Conservation (phyloP, 371 early-diverging fungal genomes). For the Polyrhizophydium stewartii region DNA sequence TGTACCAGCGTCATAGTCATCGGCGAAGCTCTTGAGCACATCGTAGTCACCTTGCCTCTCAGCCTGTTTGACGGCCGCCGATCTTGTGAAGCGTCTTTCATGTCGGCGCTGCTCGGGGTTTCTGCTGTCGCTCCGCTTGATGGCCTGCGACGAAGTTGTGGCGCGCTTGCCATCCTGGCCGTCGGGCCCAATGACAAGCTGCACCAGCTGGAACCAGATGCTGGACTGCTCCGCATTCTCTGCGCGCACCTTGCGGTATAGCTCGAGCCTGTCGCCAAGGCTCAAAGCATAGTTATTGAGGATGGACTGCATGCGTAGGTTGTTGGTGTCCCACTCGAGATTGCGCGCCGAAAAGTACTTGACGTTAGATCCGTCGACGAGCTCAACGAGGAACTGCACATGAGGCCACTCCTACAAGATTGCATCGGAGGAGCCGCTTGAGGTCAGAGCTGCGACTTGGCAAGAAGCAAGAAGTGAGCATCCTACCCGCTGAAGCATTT, state of each 20-base stretch:
- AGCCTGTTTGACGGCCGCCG: no score
- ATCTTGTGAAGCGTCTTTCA: no score
- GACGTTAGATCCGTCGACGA: slow-evolving; percentile 36
- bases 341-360: slow-evolving; percentile 30
- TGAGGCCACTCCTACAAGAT: slow-evolving; percentile 46
- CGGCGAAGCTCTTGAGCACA: no score
- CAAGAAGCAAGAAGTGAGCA: slow-evolving; percentile 1
- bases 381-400: slow-evolving; percentile 34
- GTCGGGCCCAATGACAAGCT: slow-evolving; percentile 8
- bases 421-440: no score
- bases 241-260: slow-evolving; percentile 33
- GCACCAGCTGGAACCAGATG: slow-evolving; percentile 20
- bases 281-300: slow-evolving; percentile 38
- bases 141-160: no score
- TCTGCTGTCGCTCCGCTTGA: no score
- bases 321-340: slow-evolving; percentile 30
- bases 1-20: not conserved
- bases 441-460: no score
- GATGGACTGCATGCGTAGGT: slow-evolving; percentile 39
- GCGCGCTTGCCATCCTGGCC: not conserved
- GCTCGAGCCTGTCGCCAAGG: slow-evolving; percentile 29
- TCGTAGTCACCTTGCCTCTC: no score
- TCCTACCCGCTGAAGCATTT: slow-evolving; percentile 31
- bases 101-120: no score
- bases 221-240: slow-evolving; percentile 19